Percentiles rank a stretch among this genome's conserved stretches.
Evolutionary conservation across 495 filamentous ascomycete genomes (phyloP).

Genomic region (Neurospora sp.): DNA sequence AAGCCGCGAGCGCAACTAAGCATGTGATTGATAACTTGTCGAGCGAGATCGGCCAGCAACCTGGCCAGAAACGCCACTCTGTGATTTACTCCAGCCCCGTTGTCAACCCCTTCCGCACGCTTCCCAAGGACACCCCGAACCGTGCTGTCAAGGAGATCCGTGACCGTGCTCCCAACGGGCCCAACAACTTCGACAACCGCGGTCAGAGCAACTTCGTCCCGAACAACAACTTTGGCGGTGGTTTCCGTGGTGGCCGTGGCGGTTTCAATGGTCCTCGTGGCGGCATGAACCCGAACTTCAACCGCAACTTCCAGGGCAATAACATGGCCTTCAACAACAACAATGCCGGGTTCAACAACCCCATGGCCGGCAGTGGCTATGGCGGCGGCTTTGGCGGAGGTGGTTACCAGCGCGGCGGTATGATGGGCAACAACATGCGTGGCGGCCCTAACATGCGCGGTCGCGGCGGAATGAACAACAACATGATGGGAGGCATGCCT

Average conservation of each 20-base stretch:
- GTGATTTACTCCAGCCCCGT: slow-evolving; percentile 68
- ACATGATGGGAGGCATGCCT: slow-evolving; percentile 21
- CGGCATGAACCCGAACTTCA: slow-evolving; percentile 33
- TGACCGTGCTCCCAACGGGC: slow-evolving; percentile 33
- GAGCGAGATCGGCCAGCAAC: slow-evolving; percentile 22
- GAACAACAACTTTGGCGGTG: slow-evolving; percentile 31
- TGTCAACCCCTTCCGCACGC: slow-evolving; percentile 78
- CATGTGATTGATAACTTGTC: slow-evolving; percentile 61
- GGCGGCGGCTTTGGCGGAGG: slow-evolving; percentile 51
- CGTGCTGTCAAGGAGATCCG: slow-evolving; percentile 57
- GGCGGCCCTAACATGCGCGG: slow-evolving; percentile 62
- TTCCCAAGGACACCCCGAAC: slow-evolving; percentile 81
- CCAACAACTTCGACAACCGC: slow-evolving; percentile 28
- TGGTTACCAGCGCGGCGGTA: slow-evolving; percentile 48
- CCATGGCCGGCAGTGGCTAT: slow-evolving; percentile 38
- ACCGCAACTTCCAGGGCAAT: slow-evolving; percentile 25
- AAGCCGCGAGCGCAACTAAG: slow-evolving; percentile 81
- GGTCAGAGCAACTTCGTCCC: slow-evolving; percentile 28
- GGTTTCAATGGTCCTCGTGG: slow-evolving; percentile 25
- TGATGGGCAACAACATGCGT: slow-evolving; percentile 61
- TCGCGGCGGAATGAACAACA: slow-evolving; percentile 44
- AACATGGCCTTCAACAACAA: slow-evolving; percentile 24
- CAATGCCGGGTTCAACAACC: slow-evolving; percentile 25
- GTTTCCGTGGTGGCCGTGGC: slow-evolving; percentile 28
- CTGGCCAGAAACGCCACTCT: slow-evolving; percentile 56